Evolutionary conservation across 805 yeast species (phyloP), one percentile per base, ranked within the genome.

Genomic region (Cyberlindnera saturnus): DNA sequence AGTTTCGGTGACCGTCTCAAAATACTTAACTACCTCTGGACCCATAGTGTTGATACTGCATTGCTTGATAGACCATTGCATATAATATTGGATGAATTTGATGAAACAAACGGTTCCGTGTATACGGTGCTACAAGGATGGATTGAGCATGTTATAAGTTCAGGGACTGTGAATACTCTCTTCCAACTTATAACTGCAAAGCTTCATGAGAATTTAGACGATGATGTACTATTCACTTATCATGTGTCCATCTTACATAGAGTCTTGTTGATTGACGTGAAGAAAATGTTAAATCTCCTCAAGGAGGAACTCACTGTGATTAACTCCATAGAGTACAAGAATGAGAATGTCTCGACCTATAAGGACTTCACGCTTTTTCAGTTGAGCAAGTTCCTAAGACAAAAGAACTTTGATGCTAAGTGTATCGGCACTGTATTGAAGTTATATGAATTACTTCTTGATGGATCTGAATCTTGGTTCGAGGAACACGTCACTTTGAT

Each of bases 21-120:
- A 15, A 82, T 85, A 0, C 74, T 87, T 49, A 71, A 78, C 40
- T 71, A 77, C 8, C 58, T 90, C 5, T 91, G 97, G 97, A 70
- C 71, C 3, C 91, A 86, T 52, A 73, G 91, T 0, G 74, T 71
- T 36, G 86, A 79, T 32, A 53, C 64, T 4, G 48, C 59, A 3
- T 61, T 66, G 41, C 63, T 88, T 11, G 64, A 73, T 6, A 70
- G 82, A 48, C 93, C 96, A 0, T 59, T 88, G 6, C 77, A 80
- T 46, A 57, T 86, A 1, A 64, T 86, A 15, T 60, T 90, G 30
- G 96, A 89, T 56, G 83, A 79, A 34, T 59, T 84, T 17, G 60
- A 61, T 37, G 68, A 65, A 38, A 60, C 64, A 5, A 73, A 69
- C 35, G 68, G 66, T 10, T 71, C 75, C 7, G 63, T 69, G 34